Percentiles rank a stretch among this genome's conserved stretches.
Conservation (phyloP, 257 asterid genomes). For the Jasminum sambac region DNA sequence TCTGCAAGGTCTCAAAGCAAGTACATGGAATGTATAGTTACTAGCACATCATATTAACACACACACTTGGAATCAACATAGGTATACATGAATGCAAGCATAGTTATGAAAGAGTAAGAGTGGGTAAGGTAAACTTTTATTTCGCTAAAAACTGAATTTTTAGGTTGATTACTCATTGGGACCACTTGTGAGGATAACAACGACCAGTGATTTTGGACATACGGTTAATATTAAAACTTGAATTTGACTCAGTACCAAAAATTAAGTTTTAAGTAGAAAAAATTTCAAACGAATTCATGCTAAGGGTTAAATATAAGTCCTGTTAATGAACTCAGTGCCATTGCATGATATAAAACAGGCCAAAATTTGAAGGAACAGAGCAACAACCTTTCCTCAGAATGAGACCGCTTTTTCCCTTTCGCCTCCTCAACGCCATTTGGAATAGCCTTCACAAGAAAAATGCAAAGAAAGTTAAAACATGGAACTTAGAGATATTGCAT, state of each 20-base stretch:
- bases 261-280: too few species aligned
- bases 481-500: slow-evolving; percentile 10
- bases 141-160: too few species aligned
- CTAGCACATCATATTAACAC: not conserved
- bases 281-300: too few species aligned
- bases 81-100: not conserved
- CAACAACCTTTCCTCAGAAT: slow-evolving; percentile 76
- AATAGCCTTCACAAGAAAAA: slow-evolving; percentile 59
- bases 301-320: not conserved
- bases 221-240: too few species aligned
- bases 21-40: not conserved
- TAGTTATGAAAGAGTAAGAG: not conserved
- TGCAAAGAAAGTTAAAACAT: slow-evolving; percentile 24
- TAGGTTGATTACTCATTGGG: too few species aligned
- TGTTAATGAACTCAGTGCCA: slow-evolving; percentile 9
- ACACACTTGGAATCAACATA: not conserved
- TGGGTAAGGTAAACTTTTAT: too few species aligned
- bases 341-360: not conserved
- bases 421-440: slow-evolving; percentile 73
- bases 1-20: not conserved
- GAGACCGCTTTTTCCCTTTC: slow-evolving; percentile 78
- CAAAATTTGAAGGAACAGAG: not conserved
- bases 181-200: too few species aligned
- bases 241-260: too few species aligned
- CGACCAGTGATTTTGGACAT: too few species aligned